These are phyloP conservation scores for Mycogone perniciosa DNA, from an alignment of 2,329 filamentous ascomycete species.

Conservation along the genomic window DNA sequence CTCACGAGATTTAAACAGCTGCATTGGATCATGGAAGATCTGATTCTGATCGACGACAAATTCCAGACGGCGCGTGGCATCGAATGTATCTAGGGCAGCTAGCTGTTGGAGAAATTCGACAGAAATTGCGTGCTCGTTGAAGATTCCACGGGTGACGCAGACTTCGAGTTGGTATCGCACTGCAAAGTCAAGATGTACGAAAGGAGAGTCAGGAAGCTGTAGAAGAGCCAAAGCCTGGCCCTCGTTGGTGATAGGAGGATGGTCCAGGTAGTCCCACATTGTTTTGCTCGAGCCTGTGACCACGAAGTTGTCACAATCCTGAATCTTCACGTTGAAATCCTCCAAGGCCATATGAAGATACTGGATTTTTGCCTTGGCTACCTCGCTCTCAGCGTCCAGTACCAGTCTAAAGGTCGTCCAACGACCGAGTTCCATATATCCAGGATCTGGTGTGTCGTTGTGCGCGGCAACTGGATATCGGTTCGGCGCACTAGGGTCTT, in stretches of 20 bases:
- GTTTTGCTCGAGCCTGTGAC: slow-evolving; percentile 21
- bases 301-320: slow-evolving; percentile 35
- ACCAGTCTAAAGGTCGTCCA: slow-evolving; percentile 51
- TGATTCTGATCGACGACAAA: slow-evolving; percentile 61
- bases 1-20: slow-evolving; percentile 56
- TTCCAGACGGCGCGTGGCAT: slow-evolving; percentile 64
- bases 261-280: slow-evolving; percentile 29
- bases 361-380: slow-evolving; percentile 28
- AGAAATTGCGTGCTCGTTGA: slow-evolving; percentile 71
- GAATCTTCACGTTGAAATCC: slow-evolving; percentile 65
- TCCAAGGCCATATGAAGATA: slow-evolving; percentile 49
- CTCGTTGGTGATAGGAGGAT: slow-evolving; percentile 11
- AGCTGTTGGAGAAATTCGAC: slow-evolving; percentile 61
- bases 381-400: slow-evolving; percentile 24
- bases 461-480: slow-evolving; percentile 14
- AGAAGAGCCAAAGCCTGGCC: slow-evolving; percentile 25
- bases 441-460: background rate
- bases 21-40: slow-evolving; percentile 62
- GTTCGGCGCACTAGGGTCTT: slow-evolving; percentile 27
- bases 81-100: slow-evolving; percentile 33
- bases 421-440: slow-evolving; percentile 40
- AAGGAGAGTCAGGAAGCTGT: slow-evolving; percentile 12
- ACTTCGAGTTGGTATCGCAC: slow-evolving; percentile 89
- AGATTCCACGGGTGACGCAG: slow-evolving; percentile 71
- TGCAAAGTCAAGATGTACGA: slow-evolving; percentile 53